Conservation (phyloP, 352 stramenopile genomes). For the Globisporangium canariense region DNA sequence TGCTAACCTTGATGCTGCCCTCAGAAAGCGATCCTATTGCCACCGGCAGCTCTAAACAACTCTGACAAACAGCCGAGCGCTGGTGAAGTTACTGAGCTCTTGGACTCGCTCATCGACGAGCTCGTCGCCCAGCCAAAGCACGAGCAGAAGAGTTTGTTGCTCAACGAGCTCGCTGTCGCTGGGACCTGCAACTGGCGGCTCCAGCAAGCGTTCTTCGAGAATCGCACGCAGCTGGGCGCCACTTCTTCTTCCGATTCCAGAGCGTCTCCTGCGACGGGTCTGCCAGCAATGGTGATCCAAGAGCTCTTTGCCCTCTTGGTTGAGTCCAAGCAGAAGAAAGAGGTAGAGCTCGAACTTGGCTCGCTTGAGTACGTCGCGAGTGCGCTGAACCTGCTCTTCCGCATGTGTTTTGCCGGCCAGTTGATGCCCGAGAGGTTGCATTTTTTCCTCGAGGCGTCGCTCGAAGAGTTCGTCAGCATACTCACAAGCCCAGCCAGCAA, state of each 20-base stretch:
- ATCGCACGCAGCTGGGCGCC: constrained; percentile 27
- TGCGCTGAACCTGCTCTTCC: constrained; percentile 20
- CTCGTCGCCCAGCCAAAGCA: constrained; percentile 19
- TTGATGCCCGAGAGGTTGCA: constrained; percentile 19
- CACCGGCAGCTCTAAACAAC: neutral
- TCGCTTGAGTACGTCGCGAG: constrained; percentile 27
- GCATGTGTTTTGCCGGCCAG: constrained; percentile 26
- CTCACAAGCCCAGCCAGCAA: constrained; percentile 13
- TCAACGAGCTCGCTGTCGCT: constrained; percentile 47
- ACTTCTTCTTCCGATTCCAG: neutral
- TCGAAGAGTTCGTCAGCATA: constrained; percentile 14
- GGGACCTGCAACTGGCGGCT: constrained; percentile 28
- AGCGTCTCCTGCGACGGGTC: constrained; percentile 18
- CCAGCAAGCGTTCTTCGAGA: constrained; percentile 49
- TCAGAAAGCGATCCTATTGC: constrained; percentile 12
- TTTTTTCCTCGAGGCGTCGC: constrained; percentile 20
- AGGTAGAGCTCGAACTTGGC: constrained; percentile 16
- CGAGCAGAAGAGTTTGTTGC: constrained; percentile 23
- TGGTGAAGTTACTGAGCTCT: constrained; percentile 25
- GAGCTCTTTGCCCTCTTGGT: constrained; percentile 30
- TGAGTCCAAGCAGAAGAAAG: constrained; percentile 7
- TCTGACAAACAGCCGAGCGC: constrained; percentile 4
- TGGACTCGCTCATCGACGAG: constrained; percentile 36
- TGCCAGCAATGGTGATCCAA: constrained; percentile 26
- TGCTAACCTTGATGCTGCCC: neutral